Conservation (phyloP, 2,329 filamentous ascomycete species). For the Coniochaeta sp. region DNA sequence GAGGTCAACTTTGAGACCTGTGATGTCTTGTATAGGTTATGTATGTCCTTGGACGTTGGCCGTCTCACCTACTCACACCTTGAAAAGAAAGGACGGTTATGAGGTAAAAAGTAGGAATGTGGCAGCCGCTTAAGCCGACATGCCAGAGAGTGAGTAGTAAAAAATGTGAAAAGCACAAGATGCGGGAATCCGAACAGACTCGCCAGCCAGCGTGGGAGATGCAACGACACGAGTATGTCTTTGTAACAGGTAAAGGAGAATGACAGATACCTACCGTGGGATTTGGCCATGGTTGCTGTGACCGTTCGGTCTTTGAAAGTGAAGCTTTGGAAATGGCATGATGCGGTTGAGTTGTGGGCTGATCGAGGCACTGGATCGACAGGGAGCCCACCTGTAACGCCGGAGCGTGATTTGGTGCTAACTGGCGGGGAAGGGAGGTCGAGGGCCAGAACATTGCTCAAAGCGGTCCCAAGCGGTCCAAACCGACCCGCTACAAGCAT, state of each 20-base stretch:
- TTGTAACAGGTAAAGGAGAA: neutral
- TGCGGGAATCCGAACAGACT: neutral
- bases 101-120: neutral
- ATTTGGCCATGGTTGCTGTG: neutral
- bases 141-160: neutral
- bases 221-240: neutral
- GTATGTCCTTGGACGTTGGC: no score
- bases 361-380: neutral
- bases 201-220: neutral
- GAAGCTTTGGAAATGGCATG: constrained; percentile 3
- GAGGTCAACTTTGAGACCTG: no score
- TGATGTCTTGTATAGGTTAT: neutral
- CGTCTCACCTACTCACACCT: neutral
- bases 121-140: neutral
- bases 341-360: constrained; percentile 1
- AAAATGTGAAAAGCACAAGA: neutral
- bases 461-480: neutral
- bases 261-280: neutral
- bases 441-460: neutral
- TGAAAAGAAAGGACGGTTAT: no score
- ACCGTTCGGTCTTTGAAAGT: neutral
- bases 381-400: neutral
- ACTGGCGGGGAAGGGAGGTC: neutral
- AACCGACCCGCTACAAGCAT: neutral
- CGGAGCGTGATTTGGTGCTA: neutral